Percentiles rank a stretch among this genome's conserved stretches.
phyloP scores from a whole-genome alignment of 2,329 filamentous ascomycete genomes.

The Phoma sp. region DNA sequence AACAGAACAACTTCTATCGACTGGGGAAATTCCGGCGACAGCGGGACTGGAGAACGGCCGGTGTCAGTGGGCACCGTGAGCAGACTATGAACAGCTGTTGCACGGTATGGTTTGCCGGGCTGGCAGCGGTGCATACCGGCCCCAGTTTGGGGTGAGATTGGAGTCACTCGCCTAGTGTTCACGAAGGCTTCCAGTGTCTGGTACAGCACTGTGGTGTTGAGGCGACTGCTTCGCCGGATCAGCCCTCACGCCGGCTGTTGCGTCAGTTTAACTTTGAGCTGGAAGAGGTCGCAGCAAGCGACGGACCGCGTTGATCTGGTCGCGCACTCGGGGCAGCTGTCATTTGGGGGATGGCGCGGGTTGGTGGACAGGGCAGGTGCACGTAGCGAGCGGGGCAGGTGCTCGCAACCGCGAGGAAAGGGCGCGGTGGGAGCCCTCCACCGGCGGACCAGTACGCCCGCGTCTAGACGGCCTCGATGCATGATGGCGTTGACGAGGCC shows the following conservation, averaged over 20 bases:
- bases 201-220: slow-evolving; percentile 14
- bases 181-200: not conserved
- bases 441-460: not conserved
- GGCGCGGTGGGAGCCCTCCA: slow-evolving; percentile 4
- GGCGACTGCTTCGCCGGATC: slow-evolving; percentile 6
- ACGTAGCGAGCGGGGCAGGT: slow-evolving; percentile 15
- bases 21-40: slow-evolving; percentile 13
- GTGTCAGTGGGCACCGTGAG: no score
- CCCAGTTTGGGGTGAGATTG: not conserved
- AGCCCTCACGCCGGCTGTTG: slow-evolving; percentile 12
- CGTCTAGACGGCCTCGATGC: slow-evolving; percentile 16
- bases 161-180: no score
- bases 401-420: slow-evolving; percentile 12
- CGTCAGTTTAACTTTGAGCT: slow-evolving; percentile 16
- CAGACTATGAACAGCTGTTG: slow-evolving; percentile 4
- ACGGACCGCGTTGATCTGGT: slow-evolving; percentile 17
- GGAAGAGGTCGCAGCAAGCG: slow-evolving; percentile 15
- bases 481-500: slow-evolving; percentile 13
- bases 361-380: slow-evolving; percentile 7
- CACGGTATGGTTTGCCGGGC: slow-evolving; percentile 4
- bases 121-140: slow-evolving; percentile 1
- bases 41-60: slow-evolving; percentile 2
- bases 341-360: slow-evolving; percentile 11
- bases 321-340: slow-evolving; percentile 16
- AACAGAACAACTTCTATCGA: slow-evolving; percentile 17